These are phyloP conservation scores for Nannizziopsis barbatae DNA, from an alignment of 2,329 filamentous ascomycete species.

Conservation along the genomic window DNA sequence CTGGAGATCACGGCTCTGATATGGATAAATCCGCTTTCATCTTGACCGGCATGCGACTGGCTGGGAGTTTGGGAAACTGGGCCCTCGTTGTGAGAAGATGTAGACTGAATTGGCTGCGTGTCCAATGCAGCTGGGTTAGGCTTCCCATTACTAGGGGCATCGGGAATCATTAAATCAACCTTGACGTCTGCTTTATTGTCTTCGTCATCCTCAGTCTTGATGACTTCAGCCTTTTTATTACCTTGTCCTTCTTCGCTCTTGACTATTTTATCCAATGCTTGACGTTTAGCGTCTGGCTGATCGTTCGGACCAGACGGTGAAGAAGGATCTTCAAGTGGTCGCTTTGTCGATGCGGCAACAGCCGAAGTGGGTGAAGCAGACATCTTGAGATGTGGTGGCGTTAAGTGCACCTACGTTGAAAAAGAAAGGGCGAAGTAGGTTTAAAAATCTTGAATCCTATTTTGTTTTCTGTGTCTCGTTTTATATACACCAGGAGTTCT, in stretches of 20 bases:
- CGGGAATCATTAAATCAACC: slow-evolving; percentile 58
- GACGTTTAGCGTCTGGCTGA: slow-evolving; percentile 93
- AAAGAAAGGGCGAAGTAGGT: slow-evolving; percentile 27
- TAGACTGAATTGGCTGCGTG: slow-evolving; percentile 49
- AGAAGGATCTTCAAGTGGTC: slow-evolving; percentile 90
- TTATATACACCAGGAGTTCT: slow-evolving; percentile 80
- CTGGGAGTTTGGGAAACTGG: slow-evolving; percentile 32
- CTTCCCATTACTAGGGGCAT: slow-evolving; percentile 50
- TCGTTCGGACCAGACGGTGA: slow-evolving; percentile 85
- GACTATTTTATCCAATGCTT: slow-evolving; percentile 82
- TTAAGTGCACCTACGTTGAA: slow-evolving; percentile 28
- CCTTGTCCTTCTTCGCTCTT: slow-evolving; percentile 47
- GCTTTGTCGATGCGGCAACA: slow-evolving; percentile 52
- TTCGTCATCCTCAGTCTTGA: slow-evolving; percentile 36
- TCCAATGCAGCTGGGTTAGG: slow-evolving; percentile 36
- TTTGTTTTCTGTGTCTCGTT: slow-evolving; percentile 39
- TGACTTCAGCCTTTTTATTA: slow-evolving; percentile 28
- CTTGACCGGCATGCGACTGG: slow-evolving; percentile 47
- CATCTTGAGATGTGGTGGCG: slow-evolving; percentile 45
- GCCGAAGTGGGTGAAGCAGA: slow-evolving; percentile 51
- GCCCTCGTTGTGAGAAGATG: slow-evolving; percentile 44
- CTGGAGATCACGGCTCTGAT: slow-evolving; percentile 95
- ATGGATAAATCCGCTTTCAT: slow-evolving; percentile 94
- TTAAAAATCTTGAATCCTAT: slow-evolving; percentile 36
- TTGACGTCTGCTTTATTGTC: slow-evolving; percentile 31